phyloP scores from a whole-genome alignment of 2,329 filamentous ascomycete genomes.

The Aspergillus viridinutans region DNA sequence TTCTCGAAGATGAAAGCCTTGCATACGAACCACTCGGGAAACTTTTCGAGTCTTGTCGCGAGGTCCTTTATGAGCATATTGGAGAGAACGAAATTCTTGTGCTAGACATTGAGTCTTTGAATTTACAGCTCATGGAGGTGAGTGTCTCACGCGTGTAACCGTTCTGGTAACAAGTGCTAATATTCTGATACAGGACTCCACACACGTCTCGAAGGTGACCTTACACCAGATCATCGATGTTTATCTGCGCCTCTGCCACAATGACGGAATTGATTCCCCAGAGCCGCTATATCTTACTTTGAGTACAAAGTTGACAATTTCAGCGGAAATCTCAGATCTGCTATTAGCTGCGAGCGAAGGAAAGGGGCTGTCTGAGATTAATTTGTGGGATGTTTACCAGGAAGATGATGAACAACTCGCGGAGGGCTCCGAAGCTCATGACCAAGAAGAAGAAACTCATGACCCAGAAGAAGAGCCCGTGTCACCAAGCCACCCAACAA shows the following conservation, averaged over 20 bases:
- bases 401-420: conserved; percentile 38
- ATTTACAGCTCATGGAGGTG: conserved; percentile 56
- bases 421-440: conserved; percentile 9
- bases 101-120: conserved; percentile 52
- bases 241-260: conserved; percentile 55
- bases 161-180: conserved; percentile 16
- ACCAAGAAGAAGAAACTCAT: conserved; percentile 10
- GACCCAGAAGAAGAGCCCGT: conserved; percentile 14
- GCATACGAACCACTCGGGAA: conserved; percentile 50
- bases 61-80: conserved; percentile 53
- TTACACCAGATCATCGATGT: conserved; percentile 57
- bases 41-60: conserved; percentile 55
- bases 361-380: conserved; percentile 53
- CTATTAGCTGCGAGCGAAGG: conserved; percentile 52
- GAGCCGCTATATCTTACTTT: conserved; percentile 58
- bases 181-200: conserved; percentile 44
- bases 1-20: conserved; percentile 54
- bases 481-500: conserved; percentile 7
- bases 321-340: conserved; percentile 50
- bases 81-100: conserved; percentile 55
- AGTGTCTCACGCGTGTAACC: conserved; percentile 21
- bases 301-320: conserved; percentile 51
- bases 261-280: conserved; percentile 52
- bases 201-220: conserved; percentile 46
- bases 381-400: conserved; percentile 45